Evolutionary conservation across 73 alveolate genomes (phyloP).

Genomic region (Paramecium octaurelia): DNA sequence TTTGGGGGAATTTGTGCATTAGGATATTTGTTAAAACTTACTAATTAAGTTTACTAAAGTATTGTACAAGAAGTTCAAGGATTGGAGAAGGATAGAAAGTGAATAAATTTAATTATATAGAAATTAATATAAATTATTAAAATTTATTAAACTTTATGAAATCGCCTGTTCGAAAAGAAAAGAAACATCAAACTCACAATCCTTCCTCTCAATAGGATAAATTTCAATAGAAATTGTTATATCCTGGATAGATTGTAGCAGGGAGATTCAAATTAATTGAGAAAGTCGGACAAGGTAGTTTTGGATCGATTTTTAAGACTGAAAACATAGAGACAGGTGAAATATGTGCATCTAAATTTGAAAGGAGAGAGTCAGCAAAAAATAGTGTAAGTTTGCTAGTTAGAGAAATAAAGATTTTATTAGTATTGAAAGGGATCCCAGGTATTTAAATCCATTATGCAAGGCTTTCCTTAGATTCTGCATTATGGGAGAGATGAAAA

Average conservation of each 20-base stretch:
- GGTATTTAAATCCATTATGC: not conserved
- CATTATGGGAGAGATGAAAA: slow-evolving; percentile 73
- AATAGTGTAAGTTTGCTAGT: slow-evolving; percentile 43
- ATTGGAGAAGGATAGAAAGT: not conserved
- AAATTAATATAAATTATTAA: not conserved
- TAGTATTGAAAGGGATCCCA: slow-evolving; percentile 32
- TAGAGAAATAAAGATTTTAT: slow-evolving; percentile 56
- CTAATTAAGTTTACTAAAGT: not conserved
- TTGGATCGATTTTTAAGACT: slow-evolving; percentile 57
- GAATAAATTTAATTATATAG: not conserved
- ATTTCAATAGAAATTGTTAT: not conserved
- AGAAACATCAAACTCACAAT: slow-evolving; percentile 15
- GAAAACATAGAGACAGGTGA: slow-evolving; percentile 59
- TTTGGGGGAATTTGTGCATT: slow-evolving; percentile 2
- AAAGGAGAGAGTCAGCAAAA: slow-evolving; percentile 21
- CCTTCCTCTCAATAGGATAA: not conserved
- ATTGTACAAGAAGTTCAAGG: not conserved
- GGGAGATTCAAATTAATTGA: slow-evolving; percentile 48
- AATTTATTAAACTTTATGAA: not conserved
- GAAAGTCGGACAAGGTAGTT: slow-evolving; percentile 61
- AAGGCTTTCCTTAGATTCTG: slow-evolving; percentile 61
- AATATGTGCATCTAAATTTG: slow-evolving; percentile 58
- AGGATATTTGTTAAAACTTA: not conserved
- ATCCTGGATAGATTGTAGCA: slow-evolving; percentile 46
- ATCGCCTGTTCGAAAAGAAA: not conserved